phyloP scores from a whole-genome alignment of 768 basidiomycete species.

The Coprinopsis sp. region DNA sequence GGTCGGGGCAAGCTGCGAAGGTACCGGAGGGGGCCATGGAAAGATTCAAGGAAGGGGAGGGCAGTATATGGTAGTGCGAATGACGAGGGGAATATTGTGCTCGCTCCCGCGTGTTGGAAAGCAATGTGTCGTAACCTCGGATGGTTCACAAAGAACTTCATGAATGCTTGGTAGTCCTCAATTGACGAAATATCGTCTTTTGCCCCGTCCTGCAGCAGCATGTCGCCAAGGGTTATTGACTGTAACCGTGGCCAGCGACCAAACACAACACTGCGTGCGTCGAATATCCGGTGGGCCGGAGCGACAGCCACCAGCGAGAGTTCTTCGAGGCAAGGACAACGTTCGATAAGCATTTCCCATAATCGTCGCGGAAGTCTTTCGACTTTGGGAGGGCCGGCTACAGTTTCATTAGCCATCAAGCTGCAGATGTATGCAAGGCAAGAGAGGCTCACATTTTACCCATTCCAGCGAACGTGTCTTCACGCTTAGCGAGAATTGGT shows the following conservation, averaged over 20 bases:
- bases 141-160: constrained; percentile 30
- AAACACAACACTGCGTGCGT: constrained; percentile 30
- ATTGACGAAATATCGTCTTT: constrained; percentile 16
- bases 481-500: constrained; percentile 28
- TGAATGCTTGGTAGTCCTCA: constrained; percentile 24
- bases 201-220: constrained; percentile 19
- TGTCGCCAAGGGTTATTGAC: constrained; percentile 30
- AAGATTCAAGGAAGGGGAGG: constrained; percentile 25
- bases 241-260: constrained; percentile 35
- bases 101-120: constrained; percentile 28
- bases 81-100: constrained; percentile 21
- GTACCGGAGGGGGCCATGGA: constrained; percentile 28
- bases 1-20: constrained; percentile 26
- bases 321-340: constrained; percentile 33
- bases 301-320: constrained; percentile 30
- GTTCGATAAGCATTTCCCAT: constrained; percentile 39
- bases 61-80: constrained; percentile 20
- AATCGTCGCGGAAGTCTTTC: constrained; percentile 34
- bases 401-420: constrained; percentile 3
- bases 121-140: constrained; percentile 24
- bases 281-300: constrained; percentile 36
- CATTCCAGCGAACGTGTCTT: constrained; percentile 33
- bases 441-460: constrained; percentile 24
- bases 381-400: constrained; percentile 28
- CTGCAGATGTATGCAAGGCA: not conserved